phyloP scores from a whole-genome alignment of 2,329 filamentous ascomycete species.

The Fusarium tjaetaba region DNA sequence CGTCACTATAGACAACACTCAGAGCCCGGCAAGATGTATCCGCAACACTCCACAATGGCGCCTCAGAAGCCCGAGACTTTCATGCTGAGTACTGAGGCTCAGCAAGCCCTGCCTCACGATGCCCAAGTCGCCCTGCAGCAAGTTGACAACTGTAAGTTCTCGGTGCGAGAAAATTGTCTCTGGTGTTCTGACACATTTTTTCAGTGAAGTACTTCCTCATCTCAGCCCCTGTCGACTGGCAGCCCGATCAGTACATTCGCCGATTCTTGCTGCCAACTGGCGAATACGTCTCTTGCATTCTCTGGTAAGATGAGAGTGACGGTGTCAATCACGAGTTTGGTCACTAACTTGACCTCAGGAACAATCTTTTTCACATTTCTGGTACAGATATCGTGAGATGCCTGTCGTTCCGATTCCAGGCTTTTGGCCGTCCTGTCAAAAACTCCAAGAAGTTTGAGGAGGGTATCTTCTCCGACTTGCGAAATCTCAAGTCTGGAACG shows the following conservation, averaged over 20 bases:
- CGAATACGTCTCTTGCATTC: constrained; percentile 97
- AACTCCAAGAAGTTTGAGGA: constrained; percentile 99
- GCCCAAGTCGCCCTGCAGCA: constrained; percentile 97
- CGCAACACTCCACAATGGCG: constrained; percentile 86
- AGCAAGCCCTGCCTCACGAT: constrained; percentile 95
- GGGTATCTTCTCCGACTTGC: constrained; percentile 97
- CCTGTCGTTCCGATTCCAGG: constrained; percentile 97
- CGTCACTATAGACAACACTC: constrained; percentile 41
- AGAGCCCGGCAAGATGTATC: constrained; percentile 70
- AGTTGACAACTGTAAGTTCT: constrained; percentile 88
- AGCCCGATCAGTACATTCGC: constrained; percentile 94
- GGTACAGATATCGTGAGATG: constrained; percentile 99
- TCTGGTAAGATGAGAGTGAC: constrained; percentile 67
- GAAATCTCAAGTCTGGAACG: constrained; percentile 97
- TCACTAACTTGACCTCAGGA: constrained; percentile 52
- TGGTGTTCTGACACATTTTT: constrained; percentile 17
- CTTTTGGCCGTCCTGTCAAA: constrained; percentile 97
- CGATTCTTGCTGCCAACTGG: constrained; percentile 95
- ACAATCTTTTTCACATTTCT: constrained; percentile 99
- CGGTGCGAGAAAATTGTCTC: background rate
- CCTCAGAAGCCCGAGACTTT: constrained; percentile 98
- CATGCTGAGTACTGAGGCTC: constrained; percentile 96
- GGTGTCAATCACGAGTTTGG: background rate
- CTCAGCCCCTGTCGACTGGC: constrained; percentile 98
- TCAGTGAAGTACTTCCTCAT: constrained; percentile 99